These are phyloP conservation scores for Brasenia schreberi DNA, from an alignment of 164 flowering plant genomes.

Conservation along the genomic window DNA sequence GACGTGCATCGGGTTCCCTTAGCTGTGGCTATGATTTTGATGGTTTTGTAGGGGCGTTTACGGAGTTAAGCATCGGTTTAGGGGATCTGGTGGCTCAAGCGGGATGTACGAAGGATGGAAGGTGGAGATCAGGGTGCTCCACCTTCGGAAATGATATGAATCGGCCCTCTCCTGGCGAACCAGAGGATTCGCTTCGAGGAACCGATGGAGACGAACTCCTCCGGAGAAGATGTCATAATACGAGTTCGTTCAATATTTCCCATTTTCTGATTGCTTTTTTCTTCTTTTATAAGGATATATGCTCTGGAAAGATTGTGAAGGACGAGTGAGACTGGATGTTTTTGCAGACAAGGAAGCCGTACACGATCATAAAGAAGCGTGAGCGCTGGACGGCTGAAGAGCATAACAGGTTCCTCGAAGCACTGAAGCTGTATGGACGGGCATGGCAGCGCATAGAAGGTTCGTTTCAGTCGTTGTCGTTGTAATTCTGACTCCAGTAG, in stretches of 20 bases:
- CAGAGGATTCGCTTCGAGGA: background rate
- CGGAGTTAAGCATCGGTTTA: background rate
- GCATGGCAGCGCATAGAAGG: constrained; percentile 99
- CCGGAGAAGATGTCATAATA: background rate
- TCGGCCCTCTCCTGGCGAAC: background rate
- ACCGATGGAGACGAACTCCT: background rate
- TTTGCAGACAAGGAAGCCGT: constrained; percentile 78
- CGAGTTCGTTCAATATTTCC: background rate
- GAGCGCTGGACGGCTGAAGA: constrained; percentile 98
- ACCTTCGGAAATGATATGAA: background rate
- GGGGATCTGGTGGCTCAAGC: background rate
- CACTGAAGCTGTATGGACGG: constrained; percentile 85
- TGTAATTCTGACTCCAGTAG: background rate
- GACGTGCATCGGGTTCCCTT: background rate
- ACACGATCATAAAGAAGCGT: constrained; percentile 85
- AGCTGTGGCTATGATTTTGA: background rate
- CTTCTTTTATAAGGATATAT: background rate
- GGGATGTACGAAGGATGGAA: background rate
- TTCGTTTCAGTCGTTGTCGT: constrained; percentile 9
- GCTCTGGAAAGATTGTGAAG: background rate
- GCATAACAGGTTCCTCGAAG: constrained; percentile 83
- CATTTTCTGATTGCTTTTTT: background rate
- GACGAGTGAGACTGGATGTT: background rate
- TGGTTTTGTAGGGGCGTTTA: background rate
- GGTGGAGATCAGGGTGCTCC: background rate